These are phyloP conservation scores for Pilatotrama ljubarskyi DNA, from an alignment of 768 basidiomycete species.

Conservation along the genomic window DNA sequence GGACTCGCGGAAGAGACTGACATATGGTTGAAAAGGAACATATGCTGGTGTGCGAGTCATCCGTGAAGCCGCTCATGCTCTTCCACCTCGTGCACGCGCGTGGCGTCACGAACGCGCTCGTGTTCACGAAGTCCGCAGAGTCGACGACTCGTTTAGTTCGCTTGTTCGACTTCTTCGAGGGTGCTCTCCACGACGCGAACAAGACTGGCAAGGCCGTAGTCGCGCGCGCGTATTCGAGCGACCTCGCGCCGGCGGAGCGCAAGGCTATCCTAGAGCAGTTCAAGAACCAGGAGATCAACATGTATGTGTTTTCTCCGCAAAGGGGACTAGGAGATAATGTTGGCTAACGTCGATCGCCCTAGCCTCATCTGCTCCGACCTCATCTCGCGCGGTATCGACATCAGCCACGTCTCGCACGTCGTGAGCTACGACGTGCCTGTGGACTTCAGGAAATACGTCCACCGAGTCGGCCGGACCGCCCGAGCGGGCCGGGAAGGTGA, in stretches of 20 bases:
- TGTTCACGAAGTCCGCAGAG: constrained; percentile 98
- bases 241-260: constrained; percentile 72
- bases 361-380: constrained; percentile 97
- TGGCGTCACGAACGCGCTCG: constrained; percentile 67
- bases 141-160: constrained; percentile 80
- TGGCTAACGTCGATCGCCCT: not conserved
- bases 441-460: constrained; percentile 98
- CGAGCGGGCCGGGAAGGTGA: constrained; percentile 86
- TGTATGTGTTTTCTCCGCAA: constrained; percentile 52
- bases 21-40: constrained; percentile 58
- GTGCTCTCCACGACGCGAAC: constrained; percentile 21
- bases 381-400: constrained; percentile 93
- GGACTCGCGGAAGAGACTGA: not conserved
- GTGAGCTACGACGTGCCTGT: constrained; percentile 94
- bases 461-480: constrained; percentile 95
- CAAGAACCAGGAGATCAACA: constrained; percentile 74
- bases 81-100: constrained; percentile 78
- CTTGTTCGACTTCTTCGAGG: constrained; percentile 81
- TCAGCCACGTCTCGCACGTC: constrained; percentile 89
- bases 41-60: constrained; percentile 77
- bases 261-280: constrained; percentile 79
- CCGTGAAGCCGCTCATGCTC: constrained; percentile 85
- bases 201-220: constrained; percentile 33
- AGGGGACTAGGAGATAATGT: too few species aligned
- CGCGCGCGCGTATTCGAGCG: constrained; percentile 83